Evolutionary conservation across 108 stramenopile genomes (phyloP), one percentile per base, ranked within the genome.

Genomic region (Cyclotella cryptica): DNA sequence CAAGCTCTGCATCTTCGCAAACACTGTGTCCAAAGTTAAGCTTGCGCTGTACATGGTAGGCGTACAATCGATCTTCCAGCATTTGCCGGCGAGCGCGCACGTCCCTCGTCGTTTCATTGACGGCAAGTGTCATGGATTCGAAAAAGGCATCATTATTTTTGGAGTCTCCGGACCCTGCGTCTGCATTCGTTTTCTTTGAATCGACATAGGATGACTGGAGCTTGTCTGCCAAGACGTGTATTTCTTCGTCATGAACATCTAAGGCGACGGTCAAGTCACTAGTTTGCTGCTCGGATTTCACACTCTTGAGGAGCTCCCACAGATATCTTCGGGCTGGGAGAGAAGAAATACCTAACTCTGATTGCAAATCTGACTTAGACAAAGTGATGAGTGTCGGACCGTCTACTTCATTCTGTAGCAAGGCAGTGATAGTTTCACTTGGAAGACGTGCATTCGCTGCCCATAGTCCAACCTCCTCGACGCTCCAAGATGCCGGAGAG

Each of bases 341-440:
- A 3, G 85, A 86, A 4, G 15, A 14, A 47, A 88, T 84, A 30
- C 83, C 85, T 43, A 88, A 80, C 41, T 86, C 85, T 18, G 74
- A 51, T 49, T 60, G 58, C 22, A 88, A 27, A 22, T 88, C 87
- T 59, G 62, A 51, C 44, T 86, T 75, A 6, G 54, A 53, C 15
- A 86, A 52, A 14, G 83, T 86, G 9, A 88, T 66, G n/a, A 88
- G 57, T 22, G 83, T 84, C 11, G 83, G 67, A 7, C 87, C 87
- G 63, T 88, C 87, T 28, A 88, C 67, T 70, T 88, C 63, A 66
- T 85, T 83, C 5, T 80, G 41, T 22, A 19, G 1, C 17, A 88
- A 69, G 19, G 75, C 66, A 18, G 30, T 62, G 0, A 80, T 60
- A 15, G 72, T 61, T 9, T 54, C 44, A 27, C 63, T 54, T 45